Percentiles rank a stretch among this genome's conserved stretches.
Conservation (phyloP, 129 eudicot species). For the Smallanthus sonchifolius region DNA sequence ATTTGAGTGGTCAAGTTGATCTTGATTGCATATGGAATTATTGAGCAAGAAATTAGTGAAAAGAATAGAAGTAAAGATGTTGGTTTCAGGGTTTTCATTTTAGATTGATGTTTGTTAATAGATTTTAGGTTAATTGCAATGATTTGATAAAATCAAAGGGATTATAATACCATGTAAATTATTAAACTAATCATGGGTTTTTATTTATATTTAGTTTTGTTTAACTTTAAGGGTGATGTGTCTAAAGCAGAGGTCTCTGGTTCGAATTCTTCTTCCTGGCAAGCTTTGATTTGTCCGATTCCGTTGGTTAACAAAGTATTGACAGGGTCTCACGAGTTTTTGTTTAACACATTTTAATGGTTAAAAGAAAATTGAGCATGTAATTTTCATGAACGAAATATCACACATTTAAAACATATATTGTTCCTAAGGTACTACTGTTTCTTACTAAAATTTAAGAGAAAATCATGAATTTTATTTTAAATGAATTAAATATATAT, state of each 20-base stretch:
- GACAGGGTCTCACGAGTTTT: too few species aligned
- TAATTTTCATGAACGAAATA: too few species aligned
- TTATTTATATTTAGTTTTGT: not conserved
- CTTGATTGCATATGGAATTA: slow-evolving; percentile 68
- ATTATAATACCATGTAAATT: slow-evolving; percentile 26
- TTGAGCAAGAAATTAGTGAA: slow-evolving; percentile 27
- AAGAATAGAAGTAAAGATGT: slow-evolving; percentile 8
- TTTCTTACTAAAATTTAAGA: not conserved
- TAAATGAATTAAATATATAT: not conserved
- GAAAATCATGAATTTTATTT: not conserved
- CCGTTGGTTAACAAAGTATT: too few species aligned
- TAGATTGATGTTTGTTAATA: slow-evolving; percentile 24
- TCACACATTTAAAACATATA: not conserved
- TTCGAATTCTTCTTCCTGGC: too few species aligned
- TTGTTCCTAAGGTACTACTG: too few species aligned
- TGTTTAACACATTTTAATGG: too few species aligned
- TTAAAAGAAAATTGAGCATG: too few species aligned
- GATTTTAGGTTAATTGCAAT: slow-evolving; percentile 25
- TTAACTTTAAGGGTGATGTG: not conserved
- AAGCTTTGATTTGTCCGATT: too few species aligned
- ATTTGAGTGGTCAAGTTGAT: slow-evolving; percentile 44
- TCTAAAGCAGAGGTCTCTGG: too few species aligned
- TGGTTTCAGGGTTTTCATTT: slow-evolving; percentile 5
- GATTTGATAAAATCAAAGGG: slow-evolving; percentile 34
- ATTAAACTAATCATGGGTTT: slow-evolving; percentile 25